Evolutionary conservation across 768 basidiomycete species (phyloP).

Genomic region (Lentinula guzmanii): DNA sequence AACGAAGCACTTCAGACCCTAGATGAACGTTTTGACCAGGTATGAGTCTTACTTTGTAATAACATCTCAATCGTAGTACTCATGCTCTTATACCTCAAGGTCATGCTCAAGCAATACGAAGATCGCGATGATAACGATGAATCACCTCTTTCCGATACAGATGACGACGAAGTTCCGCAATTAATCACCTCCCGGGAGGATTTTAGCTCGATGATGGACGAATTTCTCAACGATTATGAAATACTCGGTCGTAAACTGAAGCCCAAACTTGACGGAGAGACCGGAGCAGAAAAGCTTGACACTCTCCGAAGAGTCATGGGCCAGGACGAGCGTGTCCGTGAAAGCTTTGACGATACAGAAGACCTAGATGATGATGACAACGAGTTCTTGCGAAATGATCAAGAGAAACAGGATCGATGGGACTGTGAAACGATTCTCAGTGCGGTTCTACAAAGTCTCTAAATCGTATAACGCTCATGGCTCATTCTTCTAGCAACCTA

Average conservation of each 20-base stretch:
- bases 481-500: slow-evolving; percentile 65
- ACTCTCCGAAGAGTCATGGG: slow-evolving; percentile 75
- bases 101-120: slow-evolving; percentile 80
- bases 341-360: slow-evolving; percentile 35
- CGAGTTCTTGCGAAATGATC: slow-evolving; percentile 33
- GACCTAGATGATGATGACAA: slow-evolving; percentile 42
- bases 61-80: not conserved
- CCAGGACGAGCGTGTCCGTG: slow-evolving; percentile 52
- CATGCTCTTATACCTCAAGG: slow-evolving; percentile 21
- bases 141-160: slow-evolving; percentile 24
- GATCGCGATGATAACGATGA: slow-evolving; percentile 37
- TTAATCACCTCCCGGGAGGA: slow-evolving; percentile 81
- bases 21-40: slow-evolving; percentile 94
- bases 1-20: slow-evolving; percentile 84
- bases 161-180: slow-evolving; percentile 62
- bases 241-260: slow-evolving; percentile 84
- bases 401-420: slow-evolving; percentile 74
- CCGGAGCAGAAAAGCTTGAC: slow-evolving; percentile 72
- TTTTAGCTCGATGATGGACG: slow-evolving; percentile 86
- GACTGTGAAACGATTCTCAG: slow-evolving; percentile 95
- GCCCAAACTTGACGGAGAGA: slow-evolving; percentile 66
- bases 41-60: slow-evolving; percentile 23
- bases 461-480: not conserved
- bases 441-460: slow-evolving; percentile 32
- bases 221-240: slow-evolving; percentile 91